Evolutionary conservation across 371 early-diverging fungal genomes (phyloP), one percentile per base, ranked within the genome.

Genomic region (Polyrhizophydium stewartii): DNA sequence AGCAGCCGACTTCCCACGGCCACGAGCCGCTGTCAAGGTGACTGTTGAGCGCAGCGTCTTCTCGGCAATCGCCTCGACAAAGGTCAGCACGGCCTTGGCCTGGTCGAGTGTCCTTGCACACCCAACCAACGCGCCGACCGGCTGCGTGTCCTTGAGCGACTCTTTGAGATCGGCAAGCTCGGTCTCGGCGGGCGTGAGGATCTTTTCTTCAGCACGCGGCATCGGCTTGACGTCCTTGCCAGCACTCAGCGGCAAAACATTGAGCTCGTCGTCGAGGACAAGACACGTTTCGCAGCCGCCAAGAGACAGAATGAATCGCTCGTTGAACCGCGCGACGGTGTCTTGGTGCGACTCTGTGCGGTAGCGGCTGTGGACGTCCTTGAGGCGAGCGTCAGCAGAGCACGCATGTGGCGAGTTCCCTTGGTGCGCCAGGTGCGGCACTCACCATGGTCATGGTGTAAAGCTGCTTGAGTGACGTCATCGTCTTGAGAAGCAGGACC

Each of bases 1-100:
- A 0, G 98, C 89, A 0, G 99, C 99, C 17, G 99, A 98, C 79
- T 99, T 99, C 73, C 99, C 99, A 65, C 99, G 89, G 71, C 99
- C 99, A 84, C 99, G 92, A 33, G 91, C 86, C 28, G 99, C 99
- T 3, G 98, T 99, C 69, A 99, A 81, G 0, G 94, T 83, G 31
- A 96, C 93, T 0, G 96, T 96, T 41, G 89, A 87, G 46, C 92
- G 88, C 43, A 96, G 81, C 1, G 90, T 89, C 71, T 97, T 96
- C 67, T 94, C 96, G 0, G 93, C 87, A 56, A 96, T 94, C 6
- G 91, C 91, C 61, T 96, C 97, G 40, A 94, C 88, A 69, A 98
- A 95, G 24, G 94, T 93, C 75, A 96, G 84, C 2, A 98, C 70
- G 1, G 94, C 94, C 73, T 92, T 92, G 10, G 94, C 95, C 77